These are phyloP conservation scores for Lactifluus pinguis DNA, from an alignment of 768 basidiomycete genomes.

Conservation along the genomic window DNA sequence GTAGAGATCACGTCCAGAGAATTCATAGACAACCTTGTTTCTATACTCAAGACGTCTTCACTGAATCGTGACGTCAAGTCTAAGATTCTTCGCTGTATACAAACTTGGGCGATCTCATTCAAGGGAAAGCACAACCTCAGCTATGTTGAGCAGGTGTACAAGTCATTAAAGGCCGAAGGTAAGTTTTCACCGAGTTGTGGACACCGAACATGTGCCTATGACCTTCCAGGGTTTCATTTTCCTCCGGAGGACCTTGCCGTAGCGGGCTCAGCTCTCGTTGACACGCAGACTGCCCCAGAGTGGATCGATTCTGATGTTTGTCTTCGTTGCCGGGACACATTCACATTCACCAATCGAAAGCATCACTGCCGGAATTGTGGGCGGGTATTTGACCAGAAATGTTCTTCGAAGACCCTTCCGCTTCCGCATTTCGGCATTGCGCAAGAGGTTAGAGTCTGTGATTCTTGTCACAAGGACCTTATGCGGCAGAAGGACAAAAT, in stretches of 20 bases:
- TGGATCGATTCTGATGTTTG: slow-evolving; percentile 98
- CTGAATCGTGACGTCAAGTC: slow-evolving; percentile 79
- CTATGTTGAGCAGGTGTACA: slow-evolving; percentile 78
- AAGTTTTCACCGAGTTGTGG: slow-evolving; percentile 17
- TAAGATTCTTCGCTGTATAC: slow-evolving; percentile 67
- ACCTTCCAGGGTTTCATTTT: slow-evolving; percentile 62
- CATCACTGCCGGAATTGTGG: slow-evolving; percentile 99
- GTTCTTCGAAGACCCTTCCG: slow-evolving; percentile 75
- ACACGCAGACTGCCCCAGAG: slow-evolving; percentile 86
- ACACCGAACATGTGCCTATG: neutral
- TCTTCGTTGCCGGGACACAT: slow-evolving; percentile 82
- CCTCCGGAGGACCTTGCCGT: slow-evolving; percentile 68
- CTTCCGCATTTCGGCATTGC: slow-evolving; percentile 91
- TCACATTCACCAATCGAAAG: slow-evolving; percentile 93
- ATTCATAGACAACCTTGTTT: slow-evolving; percentile 89
- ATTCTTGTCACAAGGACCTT: slow-evolving; percentile 77
- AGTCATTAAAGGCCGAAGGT: slow-evolving; percentile 69
- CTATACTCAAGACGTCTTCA: slow-evolving; percentile 68
- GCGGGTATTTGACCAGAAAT: slow-evolving; percentile 89
- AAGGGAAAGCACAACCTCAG: slow-evolving; percentile 65
- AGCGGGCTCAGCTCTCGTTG: slow-evolving; percentile 77
- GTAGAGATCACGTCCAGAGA: slow-evolving; percentile 78
- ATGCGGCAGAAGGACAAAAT: slow-evolving; percentile 51
- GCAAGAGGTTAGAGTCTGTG: slow-evolving; percentile 90
- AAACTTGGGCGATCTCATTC: slow-evolving; percentile 91